Conservation (phyloP, 2,329 filamentous ascomycete species). For the Periconia macrospinosa region DNA sequence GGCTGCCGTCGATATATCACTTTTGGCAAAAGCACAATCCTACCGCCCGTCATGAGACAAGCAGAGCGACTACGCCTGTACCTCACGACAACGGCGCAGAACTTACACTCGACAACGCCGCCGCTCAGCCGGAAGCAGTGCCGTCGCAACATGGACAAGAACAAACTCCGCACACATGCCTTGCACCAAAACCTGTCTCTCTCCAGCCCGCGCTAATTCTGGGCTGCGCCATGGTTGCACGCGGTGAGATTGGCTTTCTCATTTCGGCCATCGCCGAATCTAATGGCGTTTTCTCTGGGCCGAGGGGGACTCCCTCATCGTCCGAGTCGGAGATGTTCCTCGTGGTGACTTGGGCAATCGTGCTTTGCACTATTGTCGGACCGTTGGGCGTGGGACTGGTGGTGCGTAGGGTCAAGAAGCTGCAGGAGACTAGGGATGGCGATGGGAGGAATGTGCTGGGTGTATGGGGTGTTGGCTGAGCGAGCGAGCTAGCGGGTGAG, state of each 20-base stretch:
- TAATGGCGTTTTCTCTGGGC: constrained; percentile 50
- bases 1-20: constrained; percentile 22
- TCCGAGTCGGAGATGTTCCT: constrained; percentile 53
- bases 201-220: constrained; percentile 69
- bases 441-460: constrained; percentile 48
- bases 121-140: background rate
- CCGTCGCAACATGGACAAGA: background rate
- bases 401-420: constrained; percentile 49
- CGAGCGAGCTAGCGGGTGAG: background rate
- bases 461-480: constrained; percentile 46
- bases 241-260: constrained; percentile 80
- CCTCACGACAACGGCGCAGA: background rate
- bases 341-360: constrained; percentile 59
- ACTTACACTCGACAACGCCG: background rate
- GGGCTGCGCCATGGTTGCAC: constrained; percentile 70
- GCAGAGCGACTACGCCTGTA: background rate
- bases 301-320: constrained; percentile 9
- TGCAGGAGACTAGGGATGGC: constrained; percentile 40
- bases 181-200: constrained; percentile 56
- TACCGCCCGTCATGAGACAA: background rate
- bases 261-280: constrained; percentile 70
- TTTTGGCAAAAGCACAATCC: constrained; percentile 23
- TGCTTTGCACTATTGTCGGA: constrained; percentile 59
- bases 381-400: constrained; percentile 56
- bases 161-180: constrained; percentile 14